These are phyloP conservation scores for Pseudocohnilembus persalinus DNA, from an alignment of 169 alveolate genomes.

Conservation along the genomic window DNA sequence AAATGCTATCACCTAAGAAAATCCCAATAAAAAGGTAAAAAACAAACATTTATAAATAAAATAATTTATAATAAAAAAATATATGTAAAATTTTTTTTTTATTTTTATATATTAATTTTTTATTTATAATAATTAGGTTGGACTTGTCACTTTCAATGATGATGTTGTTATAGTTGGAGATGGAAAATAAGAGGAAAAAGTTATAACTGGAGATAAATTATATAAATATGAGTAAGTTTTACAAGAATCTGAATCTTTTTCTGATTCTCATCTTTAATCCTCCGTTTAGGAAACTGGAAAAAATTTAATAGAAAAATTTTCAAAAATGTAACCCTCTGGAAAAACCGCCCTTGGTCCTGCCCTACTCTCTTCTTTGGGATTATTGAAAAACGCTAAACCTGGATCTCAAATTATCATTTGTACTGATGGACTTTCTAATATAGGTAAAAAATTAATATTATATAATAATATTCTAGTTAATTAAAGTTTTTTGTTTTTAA, in stretches of 20 bases:
- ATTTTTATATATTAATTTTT: no score
- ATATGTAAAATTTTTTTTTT: no score
- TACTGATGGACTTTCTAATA: constrained; percentile 85
- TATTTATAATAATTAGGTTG: constrained; percentile 27
- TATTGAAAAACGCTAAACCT: constrained; percentile 52
- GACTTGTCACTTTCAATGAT: constrained; percentile 64
- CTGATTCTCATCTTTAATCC: background rate
- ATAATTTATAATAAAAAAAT: no score
- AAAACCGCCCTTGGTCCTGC: constrained; percentile 88
- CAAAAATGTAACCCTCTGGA: constrained; percentile 60
- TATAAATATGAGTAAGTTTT: constrained; percentile 29
- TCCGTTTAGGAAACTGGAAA: constrained; percentile 24
- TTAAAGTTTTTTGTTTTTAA: no score
- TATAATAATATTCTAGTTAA: no score
- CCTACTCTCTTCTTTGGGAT: constrained; percentile 52
- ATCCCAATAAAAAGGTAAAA: constrained; percentile 52
- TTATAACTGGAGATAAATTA: constrained; percentile 69
- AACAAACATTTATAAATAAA: no score
- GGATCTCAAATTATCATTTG: constrained; percentile 83
- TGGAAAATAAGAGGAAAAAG: constrained; percentile 43
- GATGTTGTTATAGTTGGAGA: constrained; percentile 72
- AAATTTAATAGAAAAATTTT: constrained; percentile 30
- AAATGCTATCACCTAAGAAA: constrained; percentile 29
- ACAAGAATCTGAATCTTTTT: background rate
- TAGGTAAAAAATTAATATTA: no score